phyloP scores from a whole-genome alignment of 305 asterid genomes.

The Ruellia speciosa region DNA sequence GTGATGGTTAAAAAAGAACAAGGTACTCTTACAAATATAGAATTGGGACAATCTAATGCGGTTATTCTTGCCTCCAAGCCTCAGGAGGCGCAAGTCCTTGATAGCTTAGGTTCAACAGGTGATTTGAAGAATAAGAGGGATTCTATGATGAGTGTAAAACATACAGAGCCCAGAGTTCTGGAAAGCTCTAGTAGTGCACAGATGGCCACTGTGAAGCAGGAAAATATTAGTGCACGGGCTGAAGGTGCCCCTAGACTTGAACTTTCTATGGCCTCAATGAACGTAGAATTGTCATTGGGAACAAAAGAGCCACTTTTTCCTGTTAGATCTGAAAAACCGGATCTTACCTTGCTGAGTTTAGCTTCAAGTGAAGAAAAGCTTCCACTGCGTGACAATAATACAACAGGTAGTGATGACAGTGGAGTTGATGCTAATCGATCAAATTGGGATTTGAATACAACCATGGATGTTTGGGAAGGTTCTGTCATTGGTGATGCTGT shows the following conservation, averaged over 20 bases:
- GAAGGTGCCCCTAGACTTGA: slow-evolving; percentile 29
- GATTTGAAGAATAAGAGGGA: slow-evolving; percentile 25
- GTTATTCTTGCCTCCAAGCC: slow-evolving; percentile 27
- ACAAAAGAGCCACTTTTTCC: slow-evolving; percentile 29
- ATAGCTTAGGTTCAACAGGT: slow-evolving; percentile 24
- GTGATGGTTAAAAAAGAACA: slow-evolving; percentile 31
- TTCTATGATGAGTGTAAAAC: slow-evolving; percentile 24
- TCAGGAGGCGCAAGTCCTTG: slow-evolving; percentile 24
- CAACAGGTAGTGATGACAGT: slow-evolving; percentile 20
- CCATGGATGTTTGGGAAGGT: slow-evolving; percentile 82
- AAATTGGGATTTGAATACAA: slow-evolving; percentile 79
- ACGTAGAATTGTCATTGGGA: slow-evolving; percentile 38
- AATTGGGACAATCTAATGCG: slow-evolving; percentile 20
- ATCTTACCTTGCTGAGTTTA: slow-evolving; percentile 46
- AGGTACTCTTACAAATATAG: slow-evolving; percentile 14
- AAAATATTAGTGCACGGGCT: slow-evolving; percentile 28
- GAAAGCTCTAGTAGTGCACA: slow-evolving; percentile 10
- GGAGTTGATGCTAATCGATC: slow-evolving; percentile 39
- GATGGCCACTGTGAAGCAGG: slow-evolving; percentile 33
- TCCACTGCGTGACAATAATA: slow-evolving; percentile 22
- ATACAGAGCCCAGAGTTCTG: slow-evolving; percentile 22
- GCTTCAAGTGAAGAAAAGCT: slow-evolving; percentile 31
- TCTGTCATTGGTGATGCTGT: slow-evolving; percentile 34
- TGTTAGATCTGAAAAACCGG: slow-evolving; percentile 30
- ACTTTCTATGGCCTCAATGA: slow-evolving; percentile 30